These are phyloP conservation scores for Starmerella powellii DNA, from an alignment of 805 yeast species.

Conservation along the genomic window DNA sequence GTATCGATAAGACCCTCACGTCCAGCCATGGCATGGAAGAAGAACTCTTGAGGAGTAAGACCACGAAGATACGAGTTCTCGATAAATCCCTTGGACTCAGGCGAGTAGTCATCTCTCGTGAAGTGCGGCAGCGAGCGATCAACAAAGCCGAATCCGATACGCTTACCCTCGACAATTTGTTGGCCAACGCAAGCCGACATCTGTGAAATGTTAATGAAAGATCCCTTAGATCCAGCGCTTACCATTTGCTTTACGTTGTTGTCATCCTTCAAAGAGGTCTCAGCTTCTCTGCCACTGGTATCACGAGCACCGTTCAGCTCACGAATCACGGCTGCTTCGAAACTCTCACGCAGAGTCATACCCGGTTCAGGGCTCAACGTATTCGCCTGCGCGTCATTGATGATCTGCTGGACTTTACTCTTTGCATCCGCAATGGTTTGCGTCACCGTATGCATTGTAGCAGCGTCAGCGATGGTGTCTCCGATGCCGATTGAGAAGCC, in stretches of 20 bases:
- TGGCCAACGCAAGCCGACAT: conserved; percentile 99
- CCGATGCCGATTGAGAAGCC: conserved; percentile 99
- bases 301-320: conserved; percentile 97
- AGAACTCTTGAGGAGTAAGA: conserved; percentile 94
- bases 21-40: conserved; percentile 99
- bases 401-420: conserved; percentile 85
- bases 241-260: conserved; percentile 99
- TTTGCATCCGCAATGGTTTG: conserved; percentile 89
- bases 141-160: conserved; percentile 94
- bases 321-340: conserved; percentile 93
- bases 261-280: conserved; percentile 82
- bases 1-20: conserved; percentile 99
- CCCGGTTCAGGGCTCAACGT: conserved; percentile 92
- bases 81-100: conserved; percentile 96
- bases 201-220: conserved; percentile 95
- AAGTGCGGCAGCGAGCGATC: conserved; percentile 96
- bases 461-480: conserved; percentile 97
- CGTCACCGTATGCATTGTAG: conserved; percentile 87
- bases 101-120: conserved; percentile 96
- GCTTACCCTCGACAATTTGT: conserved; percentile 98
- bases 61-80: conserved; percentile 96
- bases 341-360: conserved; percentile 97
- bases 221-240: conserved; percentile 97
- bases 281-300: conserved; percentile 97
- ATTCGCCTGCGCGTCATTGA: conserved; percentile 82